phyloP scores from a whole-genome alignment of 148 eudicot species.

The Pouteria glomerata region DNA sequence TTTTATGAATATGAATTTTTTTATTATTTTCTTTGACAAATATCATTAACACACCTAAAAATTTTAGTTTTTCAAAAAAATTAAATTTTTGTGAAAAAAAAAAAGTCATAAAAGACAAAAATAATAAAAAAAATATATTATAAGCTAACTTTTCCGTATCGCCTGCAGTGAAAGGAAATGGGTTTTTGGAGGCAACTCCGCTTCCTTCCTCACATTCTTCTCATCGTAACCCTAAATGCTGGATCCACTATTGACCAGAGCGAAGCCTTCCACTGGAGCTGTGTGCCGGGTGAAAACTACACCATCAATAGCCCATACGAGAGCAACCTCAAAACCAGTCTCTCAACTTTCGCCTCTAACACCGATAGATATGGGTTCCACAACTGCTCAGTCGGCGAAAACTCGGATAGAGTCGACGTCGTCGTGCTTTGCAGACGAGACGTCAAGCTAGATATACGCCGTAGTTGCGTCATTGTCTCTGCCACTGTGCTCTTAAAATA shows the following conservation, averaged over 20 bases:
- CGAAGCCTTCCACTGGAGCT: background rate
- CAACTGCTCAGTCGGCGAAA: constrained; percentile 24
- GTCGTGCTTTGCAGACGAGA: constrained; percentile 50
- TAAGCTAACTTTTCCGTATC: no score
- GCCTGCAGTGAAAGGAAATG: no score
- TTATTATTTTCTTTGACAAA: no score
- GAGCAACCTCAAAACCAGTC: constrained; percentile 30
- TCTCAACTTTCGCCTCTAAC: constrained; percentile 34
- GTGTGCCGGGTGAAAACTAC: constrained; percentile 26
- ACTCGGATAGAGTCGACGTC: constrained; percentile 25
- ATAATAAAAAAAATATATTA: no score
- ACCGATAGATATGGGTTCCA: constrained; percentile 31
- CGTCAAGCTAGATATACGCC: background rate
- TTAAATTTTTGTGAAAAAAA: no score
- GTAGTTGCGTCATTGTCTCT: constrained; percentile 20
- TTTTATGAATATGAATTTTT: no score
- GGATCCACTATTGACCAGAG: constrained; percentile 1
- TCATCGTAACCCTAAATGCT: no score
- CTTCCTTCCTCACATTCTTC: background rate
- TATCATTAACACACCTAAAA: no score
- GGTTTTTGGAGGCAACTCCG: background rate
- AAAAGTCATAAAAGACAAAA: no score
- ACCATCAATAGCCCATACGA: constrained; percentile 19
- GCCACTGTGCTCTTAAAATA: background rate
- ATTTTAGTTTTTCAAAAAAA: no score